Evolutionary conservation across 441 rosid species (phyloP), one percentile per base, ranked within the genome.

Genomic region (Theobroma grandiflorum): DNA sequence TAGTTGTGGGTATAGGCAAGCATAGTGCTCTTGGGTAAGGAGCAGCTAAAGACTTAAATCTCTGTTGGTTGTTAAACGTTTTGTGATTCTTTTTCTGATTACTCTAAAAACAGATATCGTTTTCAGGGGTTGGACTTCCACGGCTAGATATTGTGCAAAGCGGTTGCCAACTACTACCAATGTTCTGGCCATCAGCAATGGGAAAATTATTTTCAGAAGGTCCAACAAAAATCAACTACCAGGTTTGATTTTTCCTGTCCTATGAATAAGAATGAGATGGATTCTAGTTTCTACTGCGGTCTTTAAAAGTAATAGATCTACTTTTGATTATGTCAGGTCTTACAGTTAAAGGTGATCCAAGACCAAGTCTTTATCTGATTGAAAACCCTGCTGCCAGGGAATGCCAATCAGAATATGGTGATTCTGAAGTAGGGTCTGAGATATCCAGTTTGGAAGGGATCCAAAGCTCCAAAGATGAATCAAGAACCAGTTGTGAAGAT

Each of bases 101-200:
- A 78, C 81, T 84, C 87, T 91, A 78, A 88, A 38, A 78, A 79
- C 82, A 84, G 87, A 81, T 74, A 49, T 78, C 71, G 3, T 73
- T 82, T 88, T 80, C 89, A 90, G 95, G 84, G 83, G 83, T 40
- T 78, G 86, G 85, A 72, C 85, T 82, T 87, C 89, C 43, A 83
- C 82, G 22, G 99, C 98, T 71, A 84, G 85, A 81, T 92, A 91
- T 79, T 96, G 98, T 78, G 84, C 94, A 2, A 93, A 88, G 83
- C 85, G 83, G 65, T 87, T 95, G 84, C 93, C 90, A 52, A 73
- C 89, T 86, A 88, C 91, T 49, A 91, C 95, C 53, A 86, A 91
- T 81, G 91, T 95, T 87, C 78, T 95, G 87, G 95, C 93, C 82
- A 87, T 96, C 90, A 83, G 88, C 79, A 90, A 88, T 55, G 95